phyloP scores from a whole-genome alignment of 495 filamentous ascomycete genomes.

The Achaetomiella virescens region DNA sequence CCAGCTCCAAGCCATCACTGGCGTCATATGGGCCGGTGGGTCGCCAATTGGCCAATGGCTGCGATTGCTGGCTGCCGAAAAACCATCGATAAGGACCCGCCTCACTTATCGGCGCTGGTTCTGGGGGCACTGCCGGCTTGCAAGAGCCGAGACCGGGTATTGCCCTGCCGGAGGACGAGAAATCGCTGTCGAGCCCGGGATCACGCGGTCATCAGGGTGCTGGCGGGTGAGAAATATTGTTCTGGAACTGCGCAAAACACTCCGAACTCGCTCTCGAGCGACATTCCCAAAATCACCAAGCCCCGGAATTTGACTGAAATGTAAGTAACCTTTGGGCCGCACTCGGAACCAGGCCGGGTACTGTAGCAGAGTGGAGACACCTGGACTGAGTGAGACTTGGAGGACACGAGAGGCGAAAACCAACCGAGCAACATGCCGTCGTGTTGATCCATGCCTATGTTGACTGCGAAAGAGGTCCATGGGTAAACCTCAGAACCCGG shows the following conservation, averaged over 20 bases:
- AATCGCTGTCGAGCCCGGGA: not conserved
- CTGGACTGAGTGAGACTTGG: not conserved
- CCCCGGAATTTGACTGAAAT: too few species aligned
- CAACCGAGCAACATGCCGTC: too few species aligned
- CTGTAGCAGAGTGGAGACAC: not conserved
- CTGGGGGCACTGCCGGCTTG: not conserved
- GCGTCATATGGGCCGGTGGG: slow-evolving; percentile 7
- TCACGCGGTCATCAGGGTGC: not conserved
- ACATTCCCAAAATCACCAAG: not conserved
- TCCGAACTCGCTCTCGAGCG: not conserved
- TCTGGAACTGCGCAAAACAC: not conserved
- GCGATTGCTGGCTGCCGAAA: not conserved
- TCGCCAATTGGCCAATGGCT: slow-evolving; percentile 20
- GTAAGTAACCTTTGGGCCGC: too few species aligned
- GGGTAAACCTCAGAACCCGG: too few species aligned
- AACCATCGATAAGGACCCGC: not conserved
- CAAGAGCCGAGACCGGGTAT: slow-evolving; percentile 1
- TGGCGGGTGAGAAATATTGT: not conserved
- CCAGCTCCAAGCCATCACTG: slow-evolving; percentile 2
- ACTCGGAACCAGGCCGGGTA: not conserved
- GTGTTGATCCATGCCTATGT: too few species aligned
- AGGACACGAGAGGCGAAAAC: not conserved
- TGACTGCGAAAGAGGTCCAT: too few species aligned
- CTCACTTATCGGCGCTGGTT: not conserved
- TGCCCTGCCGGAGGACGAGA: not conserved